Percentiles rank a stretch among this genome's conserved stretches.
phyloP scores from a whole-genome alignment of 148 eudicot species.

The Pharnaceum exiguum region DNA sequence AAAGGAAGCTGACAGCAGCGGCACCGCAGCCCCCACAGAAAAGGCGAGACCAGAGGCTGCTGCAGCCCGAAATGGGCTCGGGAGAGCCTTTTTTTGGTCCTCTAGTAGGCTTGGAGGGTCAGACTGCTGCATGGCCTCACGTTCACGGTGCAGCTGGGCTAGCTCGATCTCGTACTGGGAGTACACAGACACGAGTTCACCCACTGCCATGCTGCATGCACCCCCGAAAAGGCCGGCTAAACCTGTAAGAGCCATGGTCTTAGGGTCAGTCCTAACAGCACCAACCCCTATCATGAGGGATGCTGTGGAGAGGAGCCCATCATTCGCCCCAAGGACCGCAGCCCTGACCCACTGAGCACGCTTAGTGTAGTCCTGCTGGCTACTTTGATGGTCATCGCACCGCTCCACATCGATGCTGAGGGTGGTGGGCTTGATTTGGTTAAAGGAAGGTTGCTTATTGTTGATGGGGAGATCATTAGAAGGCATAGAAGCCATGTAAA shows the following conservation, averaged over 20 bases:
- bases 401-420: neutral
- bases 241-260: slow-evolving; percentile 41
- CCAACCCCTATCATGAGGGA: slow-evolving; percentile 55
- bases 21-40: slow-evolving; percentile 44
- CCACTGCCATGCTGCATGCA: slow-evolving; percentile 58
- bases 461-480: slow-evolving; percentile 1
- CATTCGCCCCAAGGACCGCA: slow-evolving; percentile 55
- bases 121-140: neutral
- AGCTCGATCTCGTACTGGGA: slow-evolving; percentile 54
- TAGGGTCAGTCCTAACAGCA: slow-evolving; percentile 34
- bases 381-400: neutral
- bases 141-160: slow-evolving; percentile 33
- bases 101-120: slow-evolving; percentile 1
- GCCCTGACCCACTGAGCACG: slow-evolving; percentile 56
- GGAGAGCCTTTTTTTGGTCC: slow-evolving; percentile 22
- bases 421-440: slow-evolving; percentile 13
- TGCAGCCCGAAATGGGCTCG: slow-evolving; percentile 45
- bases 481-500: slow-evolving; percentile 11
- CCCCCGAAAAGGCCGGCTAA: slow-evolving; percentile 46
- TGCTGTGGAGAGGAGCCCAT: slow-evolving; percentile 51
- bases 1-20: slow-evolving; percentile 46
- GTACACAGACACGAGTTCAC: slow-evolving; percentile 56
- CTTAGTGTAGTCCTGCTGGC: slow-evolving; percentile 18
- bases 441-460: slow-evolving; percentile 2
- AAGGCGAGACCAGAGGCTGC: slow-evolving; percentile 43